Conservation (phyloP, 805 yeast genomes). For the Candida gorgasii region DNA sequence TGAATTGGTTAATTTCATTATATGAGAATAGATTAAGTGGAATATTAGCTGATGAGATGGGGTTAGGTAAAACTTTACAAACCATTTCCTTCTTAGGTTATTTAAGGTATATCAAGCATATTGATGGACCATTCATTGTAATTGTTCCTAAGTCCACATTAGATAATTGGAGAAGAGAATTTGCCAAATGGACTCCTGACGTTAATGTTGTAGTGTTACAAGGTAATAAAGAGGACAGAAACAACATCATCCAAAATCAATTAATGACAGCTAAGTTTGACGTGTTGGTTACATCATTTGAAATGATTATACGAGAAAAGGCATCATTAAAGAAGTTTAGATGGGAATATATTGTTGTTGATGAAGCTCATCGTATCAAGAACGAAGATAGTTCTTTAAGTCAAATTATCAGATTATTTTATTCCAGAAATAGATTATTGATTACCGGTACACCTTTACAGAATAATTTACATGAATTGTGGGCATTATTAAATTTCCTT, state of each 20-base stretch:
- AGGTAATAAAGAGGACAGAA: conserved; percentile 85
- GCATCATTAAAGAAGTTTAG: conserved; percentile 73
- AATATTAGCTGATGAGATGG: conserved; percentile 97
- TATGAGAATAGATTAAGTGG: conserved; percentile 90
- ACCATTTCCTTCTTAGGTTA: conserved; percentile 91
- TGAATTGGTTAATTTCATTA: conserved; percentile 89
- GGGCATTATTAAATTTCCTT: conserved; percentile 91
- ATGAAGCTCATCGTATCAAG: conserved; percentile 96
- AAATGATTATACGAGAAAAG: conserved; percentile 90
- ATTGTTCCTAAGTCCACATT: conserved; percentile 95
- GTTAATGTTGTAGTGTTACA: conserved; percentile 82
- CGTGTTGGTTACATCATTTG: conserved; percentile 87
- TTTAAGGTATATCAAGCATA: conserved; percentile 70
- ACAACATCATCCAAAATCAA: conserved; percentile 54
- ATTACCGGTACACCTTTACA: conserved; percentile 97
- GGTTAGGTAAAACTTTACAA: conserved; percentile 93
- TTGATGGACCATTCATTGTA: conserved; percentile 88
- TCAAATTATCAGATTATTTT: conserved; percentile 86
- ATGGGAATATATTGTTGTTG: conserved; percentile 93
- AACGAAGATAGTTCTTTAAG: conserved; percentile 91
- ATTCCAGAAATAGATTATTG: conserved; percentile 78
- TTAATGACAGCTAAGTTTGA: conserved; percentile 80
- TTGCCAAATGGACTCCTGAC: conserved; percentile 94
- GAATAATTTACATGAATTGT: conserved; percentile 90
- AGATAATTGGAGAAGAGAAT: conserved; percentile 96